phyloP scores from a whole-genome alignment of 1,284 basidiomycete genomes.

The Naganishia sp. region DNA sequence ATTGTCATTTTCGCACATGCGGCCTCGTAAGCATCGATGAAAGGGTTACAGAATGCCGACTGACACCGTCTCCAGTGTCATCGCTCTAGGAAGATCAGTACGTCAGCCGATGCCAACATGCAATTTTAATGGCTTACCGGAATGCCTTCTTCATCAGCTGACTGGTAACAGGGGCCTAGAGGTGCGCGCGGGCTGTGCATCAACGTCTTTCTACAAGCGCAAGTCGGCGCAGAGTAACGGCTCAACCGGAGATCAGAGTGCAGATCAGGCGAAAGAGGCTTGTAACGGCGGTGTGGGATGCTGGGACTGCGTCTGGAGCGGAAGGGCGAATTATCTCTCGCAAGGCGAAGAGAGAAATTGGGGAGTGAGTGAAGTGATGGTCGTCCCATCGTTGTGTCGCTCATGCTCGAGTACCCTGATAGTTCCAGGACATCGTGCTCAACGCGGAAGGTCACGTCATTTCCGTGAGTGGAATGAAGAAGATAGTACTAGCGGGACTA shows the following conservation, averaged over 20 bases:
- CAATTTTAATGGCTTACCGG: background rate
- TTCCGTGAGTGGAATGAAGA: conserved; percentile 35
- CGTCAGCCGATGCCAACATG: conserved; percentile 7
- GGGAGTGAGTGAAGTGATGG: conserved; percentile 39
- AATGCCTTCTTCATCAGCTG: conserved; percentile 36
- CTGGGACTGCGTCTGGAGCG: conserved; percentile 44
- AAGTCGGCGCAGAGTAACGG: conserved; percentile 25
- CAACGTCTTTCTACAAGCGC: conserved; percentile 48
- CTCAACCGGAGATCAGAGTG: background rate
- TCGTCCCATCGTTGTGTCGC: background rate
- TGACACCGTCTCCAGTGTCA: conserved; percentile 39
- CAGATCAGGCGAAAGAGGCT: background rate
- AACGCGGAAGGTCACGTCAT: conserved; percentile 48
- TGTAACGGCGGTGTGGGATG: background rate
- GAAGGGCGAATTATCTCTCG: conserved; percentile 49
- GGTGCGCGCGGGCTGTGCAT: conserved; percentile 50
- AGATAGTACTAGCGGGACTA: too few species aligned
- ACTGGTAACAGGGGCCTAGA: conserved; percentile 43
- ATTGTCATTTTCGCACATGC: conserved; percentile 58
- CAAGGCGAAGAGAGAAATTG: conserved; percentile 53
- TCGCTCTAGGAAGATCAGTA: conserved; percentile 51
- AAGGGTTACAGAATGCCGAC: too few species aligned
- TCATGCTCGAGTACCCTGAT: background rate
- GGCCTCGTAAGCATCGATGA: conserved; percentile 43
- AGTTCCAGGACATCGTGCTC: conserved; percentile 46